Conservation (phyloP, 257 asterid species). For the Solanum ossicruentum region DNA sequence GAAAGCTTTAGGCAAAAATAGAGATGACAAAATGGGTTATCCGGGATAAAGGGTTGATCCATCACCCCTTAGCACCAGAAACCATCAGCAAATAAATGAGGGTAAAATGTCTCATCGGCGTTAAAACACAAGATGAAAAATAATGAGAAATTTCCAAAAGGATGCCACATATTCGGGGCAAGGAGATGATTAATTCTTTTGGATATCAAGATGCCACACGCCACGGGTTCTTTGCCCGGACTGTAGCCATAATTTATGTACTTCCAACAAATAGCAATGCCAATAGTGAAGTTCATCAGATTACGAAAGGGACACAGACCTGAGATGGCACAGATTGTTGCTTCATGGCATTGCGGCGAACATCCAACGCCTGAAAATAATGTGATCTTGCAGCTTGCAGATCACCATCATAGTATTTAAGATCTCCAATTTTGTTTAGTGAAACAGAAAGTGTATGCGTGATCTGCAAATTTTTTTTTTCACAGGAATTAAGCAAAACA, state of each 20-base stretch:
- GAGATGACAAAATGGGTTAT: not conserved
- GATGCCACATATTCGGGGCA: not conserved
- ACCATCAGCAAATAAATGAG: not conserved
- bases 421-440: slow-evolving; percentile 89
- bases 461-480: slow-evolving; percentile 26
- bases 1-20: not conserved
- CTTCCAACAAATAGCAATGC: not conserved
- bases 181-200: not conserved
- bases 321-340: slow-evolving; percentile 53
- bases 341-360: slow-evolving; percentile 63
- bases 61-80: not conserved
- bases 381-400: slow-evolving; percentile 63
- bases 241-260: not conserved
- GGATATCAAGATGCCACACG: not conserved
- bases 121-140: not conserved
- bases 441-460: slow-evolving; percentile 94
- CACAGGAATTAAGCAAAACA: not conserved
- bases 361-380: slow-evolving; percentile 79
- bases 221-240: not conserved
- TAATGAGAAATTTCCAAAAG: not conserved
- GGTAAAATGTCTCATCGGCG: not conserved
- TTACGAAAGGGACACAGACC: slow-evolving; percentile 25
- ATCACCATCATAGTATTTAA: slow-evolving; percentile 77
- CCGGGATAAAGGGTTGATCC: not conserved
- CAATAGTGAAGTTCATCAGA: not conserved